Evolutionary conservation across 192 early-diverging fungal species (phyloP).

Genomic region (Coemansia sp.): DNA sequence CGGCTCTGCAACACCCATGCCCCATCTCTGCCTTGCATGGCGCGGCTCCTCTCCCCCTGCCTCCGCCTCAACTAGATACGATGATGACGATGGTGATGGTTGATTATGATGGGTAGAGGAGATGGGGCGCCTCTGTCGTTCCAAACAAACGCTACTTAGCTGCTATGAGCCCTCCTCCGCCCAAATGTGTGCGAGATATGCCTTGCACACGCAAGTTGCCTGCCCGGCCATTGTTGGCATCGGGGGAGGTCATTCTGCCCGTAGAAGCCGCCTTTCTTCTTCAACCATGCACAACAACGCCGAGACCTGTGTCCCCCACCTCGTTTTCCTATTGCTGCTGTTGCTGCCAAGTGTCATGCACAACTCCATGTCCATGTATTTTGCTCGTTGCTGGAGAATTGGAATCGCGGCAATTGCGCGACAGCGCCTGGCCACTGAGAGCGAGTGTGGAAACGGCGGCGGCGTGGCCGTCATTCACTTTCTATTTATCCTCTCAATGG

Average conservation of each 20-base stretch:
- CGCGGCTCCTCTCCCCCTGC: too few species aligned
- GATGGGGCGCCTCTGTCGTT: neutral
- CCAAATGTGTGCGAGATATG: neutral
- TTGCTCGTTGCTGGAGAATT: neutral
- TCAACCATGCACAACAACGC: neutral
- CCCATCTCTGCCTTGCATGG: neutral
- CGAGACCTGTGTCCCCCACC: neutral
- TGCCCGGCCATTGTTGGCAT: neutral
- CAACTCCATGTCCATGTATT: conserved; percentile 5
- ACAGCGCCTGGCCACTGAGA: neutral
- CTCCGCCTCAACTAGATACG: too few species aligned
- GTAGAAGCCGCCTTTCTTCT: neutral
- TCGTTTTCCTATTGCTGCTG: neutral
- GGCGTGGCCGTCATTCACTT: too few species aligned
- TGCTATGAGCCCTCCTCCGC: neutral
- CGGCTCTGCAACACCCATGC: too few species aligned
- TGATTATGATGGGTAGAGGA: neutral
- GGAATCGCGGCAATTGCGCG: neutral
- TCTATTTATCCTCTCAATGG: neutral
- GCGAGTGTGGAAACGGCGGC: neutral
- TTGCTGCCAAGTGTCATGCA: neutral
- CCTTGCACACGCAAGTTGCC: neutral
- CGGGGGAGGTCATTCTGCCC: neutral
- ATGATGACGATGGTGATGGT: too few species aligned
- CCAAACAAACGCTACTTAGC: neutral